Percentiles rank a stretch among this genome's conserved stretches.
Evolutionary conservation across 352 stramenopile genomes (phyloP).

Genomic region (Peronospora destructor): DNA sequence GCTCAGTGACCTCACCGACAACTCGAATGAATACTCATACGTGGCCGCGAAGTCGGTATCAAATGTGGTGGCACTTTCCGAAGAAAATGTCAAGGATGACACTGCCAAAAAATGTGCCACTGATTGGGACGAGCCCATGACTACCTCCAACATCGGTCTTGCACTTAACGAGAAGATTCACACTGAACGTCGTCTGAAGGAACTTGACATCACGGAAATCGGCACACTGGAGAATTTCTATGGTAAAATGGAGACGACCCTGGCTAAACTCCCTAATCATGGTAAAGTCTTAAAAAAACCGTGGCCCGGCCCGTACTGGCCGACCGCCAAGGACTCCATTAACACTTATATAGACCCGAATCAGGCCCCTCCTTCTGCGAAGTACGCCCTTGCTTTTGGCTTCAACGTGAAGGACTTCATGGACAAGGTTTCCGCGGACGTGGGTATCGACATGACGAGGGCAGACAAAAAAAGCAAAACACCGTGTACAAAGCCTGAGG

Average conservation of each 20-base stretch:
- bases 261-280: conserved; percentile 18
- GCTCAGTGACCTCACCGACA: no score
- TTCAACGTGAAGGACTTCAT: conserved; percentile 32
- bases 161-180: neutral
- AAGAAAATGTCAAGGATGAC: neutral
- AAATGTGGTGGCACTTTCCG: no score
- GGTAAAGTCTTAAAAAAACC: conserved; percentile 10
- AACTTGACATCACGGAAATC: neutral
- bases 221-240: neutral
- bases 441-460: conserved; percentile 18
- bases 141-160: neutral
- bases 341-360: conserved; percentile 14
- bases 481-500: neutral
- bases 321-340: neutral
- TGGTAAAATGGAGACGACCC: conserved; percentile 2
- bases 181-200: neutral
- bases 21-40: no score
- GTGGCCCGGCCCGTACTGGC: conserved; percentile 29
- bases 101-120: neutral
- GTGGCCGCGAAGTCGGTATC: neutral
- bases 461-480: neutral
- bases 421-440: conserved; percentile 32
- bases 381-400: conserved; percentile 46
- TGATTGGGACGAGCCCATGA: neutral
- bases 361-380: conserved; percentile 33